Percentiles rank a stretch among this genome's conserved stretches.
Conservation (phyloP, 2,329 filamentous ascomycete genomes). For the Amesomyces nigricolor region DNA sequence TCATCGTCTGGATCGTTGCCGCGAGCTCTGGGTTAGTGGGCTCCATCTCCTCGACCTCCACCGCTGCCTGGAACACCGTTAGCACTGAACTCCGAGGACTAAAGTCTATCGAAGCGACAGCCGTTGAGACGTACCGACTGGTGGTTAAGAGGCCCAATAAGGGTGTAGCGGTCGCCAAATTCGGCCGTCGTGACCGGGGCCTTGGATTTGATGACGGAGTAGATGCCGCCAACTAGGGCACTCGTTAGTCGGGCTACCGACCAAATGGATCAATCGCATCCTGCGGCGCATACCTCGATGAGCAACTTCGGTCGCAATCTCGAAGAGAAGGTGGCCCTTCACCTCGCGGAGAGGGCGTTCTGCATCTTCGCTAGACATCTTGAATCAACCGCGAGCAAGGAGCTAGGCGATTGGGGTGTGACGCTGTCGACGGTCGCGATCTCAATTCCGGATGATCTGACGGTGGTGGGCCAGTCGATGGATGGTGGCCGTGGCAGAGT, state of each 20-base stretch:
- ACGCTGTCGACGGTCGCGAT: background rate
- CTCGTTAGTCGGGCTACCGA: constrained; percentile 23
- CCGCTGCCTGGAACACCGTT: constrained; percentile 64
- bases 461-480: too few relatives aligned
- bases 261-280: background rate
- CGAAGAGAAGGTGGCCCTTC: constrained; percentile 92
- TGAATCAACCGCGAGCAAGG: constrained; percentile 1
- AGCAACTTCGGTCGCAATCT: constrained; percentile 93
- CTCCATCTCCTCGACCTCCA: constrained; percentile 91
- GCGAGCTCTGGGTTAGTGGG: constrained; percentile 74
- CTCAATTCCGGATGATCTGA: background rate
- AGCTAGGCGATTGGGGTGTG: background rate
- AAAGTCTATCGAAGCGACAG: background rate
- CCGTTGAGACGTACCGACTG: constrained; percentile 60
- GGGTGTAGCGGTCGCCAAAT: constrained; percentile 95
- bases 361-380: constrained; percentile 44
- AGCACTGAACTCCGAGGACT: constrained; percentile 19
- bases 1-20: constrained; percentile 86
- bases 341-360: constrained; percentile 60
- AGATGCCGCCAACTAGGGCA: constrained; percentile 82
- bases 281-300: constrained; percentile 67
- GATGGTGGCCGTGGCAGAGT: too few relatives aligned
- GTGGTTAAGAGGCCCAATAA: constrained; percentile 91
- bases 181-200: constrained; percentile 95
- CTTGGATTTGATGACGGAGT: constrained; percentile 98